A percentile compares a stretch with the other conserved stretches of the same genome.
phyloP scores from a whole-genome alignment of 139 green algal genomes.

The Chlorokybus atmophyticus region DNA sequence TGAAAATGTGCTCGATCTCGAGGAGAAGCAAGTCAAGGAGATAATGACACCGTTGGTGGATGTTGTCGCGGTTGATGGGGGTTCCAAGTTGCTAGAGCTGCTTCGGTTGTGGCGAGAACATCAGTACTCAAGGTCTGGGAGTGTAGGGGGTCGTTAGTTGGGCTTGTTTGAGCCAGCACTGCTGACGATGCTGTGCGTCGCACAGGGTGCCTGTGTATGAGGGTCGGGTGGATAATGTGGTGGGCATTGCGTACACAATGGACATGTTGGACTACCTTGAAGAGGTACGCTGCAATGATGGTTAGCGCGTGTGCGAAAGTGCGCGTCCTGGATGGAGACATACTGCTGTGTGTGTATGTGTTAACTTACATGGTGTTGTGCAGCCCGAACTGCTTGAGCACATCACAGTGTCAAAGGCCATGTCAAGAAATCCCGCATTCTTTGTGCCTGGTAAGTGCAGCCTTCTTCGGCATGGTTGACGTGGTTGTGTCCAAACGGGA shows the following conservation, averaged over 20 bases:
- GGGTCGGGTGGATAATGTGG: conserved; percentile 35
- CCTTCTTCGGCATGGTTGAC: too few species aligned
- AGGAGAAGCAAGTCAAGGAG: conserved; percentile 31
- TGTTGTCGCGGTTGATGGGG: conserved; percentile 20
- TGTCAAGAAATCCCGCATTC: conserved; percentile 23
- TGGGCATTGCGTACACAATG: conserved; percentile 34
- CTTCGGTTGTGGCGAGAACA: conserved; percentile 28
- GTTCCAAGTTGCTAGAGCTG: conserved; percentile 28
- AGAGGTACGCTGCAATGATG: not conserved
- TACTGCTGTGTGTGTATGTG: not conserved
- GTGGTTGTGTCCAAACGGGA: not conserved
- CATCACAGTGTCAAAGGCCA: conserved; percentile 18
- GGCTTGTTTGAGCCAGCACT: not conserved
- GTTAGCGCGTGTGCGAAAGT: too few species aligned
- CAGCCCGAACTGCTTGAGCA: conserved; percentile 21
- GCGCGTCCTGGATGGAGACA: too few species aligned
- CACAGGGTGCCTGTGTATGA: conserved; percentile 33
- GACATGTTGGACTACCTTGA: conserved; percentile 33
- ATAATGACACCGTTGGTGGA: conserved; percentile 42
- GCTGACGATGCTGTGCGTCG: too few species aligned
- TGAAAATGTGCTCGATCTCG: conserved; percentile 33
- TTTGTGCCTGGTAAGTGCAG: conserved; percentile 35
- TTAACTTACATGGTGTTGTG: not conserved
- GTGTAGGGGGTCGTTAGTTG: not conserved
- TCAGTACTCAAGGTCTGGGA: conserved; percentile 23